Base-by-base conservation (phyloP, 345 rosid genomes). In the Bruguiera sexangula region DNA sequence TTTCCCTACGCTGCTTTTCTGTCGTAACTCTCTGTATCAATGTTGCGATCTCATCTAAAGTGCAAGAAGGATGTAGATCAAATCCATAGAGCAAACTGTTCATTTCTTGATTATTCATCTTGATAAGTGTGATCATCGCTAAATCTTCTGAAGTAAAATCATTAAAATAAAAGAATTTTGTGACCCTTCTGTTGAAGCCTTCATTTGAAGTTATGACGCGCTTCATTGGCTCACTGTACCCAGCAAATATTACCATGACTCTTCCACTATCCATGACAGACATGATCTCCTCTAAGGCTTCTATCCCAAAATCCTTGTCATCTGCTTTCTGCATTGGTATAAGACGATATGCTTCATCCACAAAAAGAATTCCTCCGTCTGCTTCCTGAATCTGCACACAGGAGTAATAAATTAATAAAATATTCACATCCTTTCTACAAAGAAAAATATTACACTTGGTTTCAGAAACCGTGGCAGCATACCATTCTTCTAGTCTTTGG, bases 401-500 rank as follows among this genome's bases (percentile, higher is more conserved):
- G 43, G 60, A 36, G 20, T 50, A 0, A 37, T 8, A 51, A n/a
- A 68, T 68, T 61, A 73, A 48, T 55, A 39, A 56, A 51, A 6
- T 34, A 46, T 1, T 6, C 22, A 15, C 18, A 21, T 26, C 30
- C 19, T 62, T 6, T n/a, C 26, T 62, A 39, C 37, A 19, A 58
- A 59, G 32, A 20, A 62, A 63, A 62, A 60, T 62, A 2, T 57
- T 60, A 62, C 5, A 29, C 11, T 52, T 52, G 62, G 64, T 67
- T 56, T 36, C 50, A 26, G 59, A 46, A 20, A 65, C 58, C 19
- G n/a, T 11, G 31, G 53, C 34, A 60, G 8, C 20, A 31, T 71
- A 90, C 99, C 99, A 86, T 96, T 72, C 89, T 85, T 82, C 96
- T 81, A 39, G 99, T 96, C 83, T 90, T 96, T 55, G 99, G 98